Base-by-base conservation (phyloP, 164 flowering plant genomes). In the Macadamia integrifolia region DNA sequence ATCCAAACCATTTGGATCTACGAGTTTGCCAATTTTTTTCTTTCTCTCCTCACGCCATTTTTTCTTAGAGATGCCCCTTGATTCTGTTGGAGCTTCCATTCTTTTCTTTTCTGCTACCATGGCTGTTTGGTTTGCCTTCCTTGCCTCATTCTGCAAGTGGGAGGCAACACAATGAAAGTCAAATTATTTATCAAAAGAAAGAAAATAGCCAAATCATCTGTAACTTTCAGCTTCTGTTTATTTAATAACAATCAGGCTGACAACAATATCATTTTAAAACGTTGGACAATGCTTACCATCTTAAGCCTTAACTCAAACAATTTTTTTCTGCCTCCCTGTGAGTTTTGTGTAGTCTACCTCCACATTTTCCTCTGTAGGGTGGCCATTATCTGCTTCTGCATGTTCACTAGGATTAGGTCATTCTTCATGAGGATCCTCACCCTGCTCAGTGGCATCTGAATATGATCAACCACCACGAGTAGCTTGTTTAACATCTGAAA, bases 31-130 rank as follows among this genome's bases (percentile, higher is more conserved):
- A 70, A 92, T 88, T 75, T 90, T 95, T 75, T 91, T 90, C 85
- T 92, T 91, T 84, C 98, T 86, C 66, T 90, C 92, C 58, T 94
- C 97, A 52, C 87, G 62, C 97, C 97, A 94, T 73, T 94, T 94
- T 74, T 94, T 89, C 82, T 94, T 94, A 40, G 98, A 92, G 66
- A 94, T 77, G 17, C 99, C 98, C 78, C 98, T 92, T 1, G 97
- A 74, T 71, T 92, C 98, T 50, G 70, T 31, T 43, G 90, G 97
- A 76, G 90, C 84, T 81, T 92, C 99, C 77, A 78, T 75, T 76
- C 79, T 87, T 77, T 90, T 92, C 90, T 89, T 92, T 69, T 94
- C 99, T 35, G 91, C 86, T 35, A 86, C 88, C 85, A 92, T 88
- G 66, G 88, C 97, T 35, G 72, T 79, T 79, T 94, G 97, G 80